Base-by-base conservation (phyloP, 1,139 yeast genomes). In the Blastobotrys buckinghamii region DNA sequence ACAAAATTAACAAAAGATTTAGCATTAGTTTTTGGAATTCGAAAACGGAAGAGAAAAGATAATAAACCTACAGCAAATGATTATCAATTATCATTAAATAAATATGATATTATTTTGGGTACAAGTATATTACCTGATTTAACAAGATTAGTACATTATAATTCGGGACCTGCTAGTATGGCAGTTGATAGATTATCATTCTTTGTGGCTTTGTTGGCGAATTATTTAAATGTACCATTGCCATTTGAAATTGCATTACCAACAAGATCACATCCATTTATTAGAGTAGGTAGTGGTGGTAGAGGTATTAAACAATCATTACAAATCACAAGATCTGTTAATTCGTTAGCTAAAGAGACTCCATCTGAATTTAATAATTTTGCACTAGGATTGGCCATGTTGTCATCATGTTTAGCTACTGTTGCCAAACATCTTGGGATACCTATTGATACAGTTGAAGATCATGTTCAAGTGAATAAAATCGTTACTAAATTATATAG, bases 341-440 rank as follows among this genome's bases (percentile, higher is more conserved):
- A 26, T 10, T 16, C 40, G 15, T 47, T 57, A 32, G 60, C 62
- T 4, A 50, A 53, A 30, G 51, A 56, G 29, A 50, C 56, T 12
- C 64, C 67, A 6, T 50, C 53, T 7, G 65, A 60, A 47, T 66
- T 67, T 51, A 63, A 62, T 39, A 42, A 44, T 38, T 64, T 58
- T 43, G 66, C 66, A 34, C 59, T 59, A 15, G 62, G 61, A 12
- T 53, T 65, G 42, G 65, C 68, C 6, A 67, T 67, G 71, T 59
- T 67, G 6, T 60, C 65, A 2, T 53, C 65, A 15, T 54, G 65
- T 49, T 53, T 65, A 29, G 60, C 63, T 10, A 55, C 54, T 27
- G 45, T 67, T 7, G 58, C 60, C 6, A 40, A 46, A 16, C 43
- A 44, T 8, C 49, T 45, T n/a, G 58, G 57, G 1, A 42, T 58